These are phyloP conservation scores for Straminergon stramineum DNA, from an alignment of 225 moss, liverwort and hornwort species.

Conservation along the genomic window DNA sequence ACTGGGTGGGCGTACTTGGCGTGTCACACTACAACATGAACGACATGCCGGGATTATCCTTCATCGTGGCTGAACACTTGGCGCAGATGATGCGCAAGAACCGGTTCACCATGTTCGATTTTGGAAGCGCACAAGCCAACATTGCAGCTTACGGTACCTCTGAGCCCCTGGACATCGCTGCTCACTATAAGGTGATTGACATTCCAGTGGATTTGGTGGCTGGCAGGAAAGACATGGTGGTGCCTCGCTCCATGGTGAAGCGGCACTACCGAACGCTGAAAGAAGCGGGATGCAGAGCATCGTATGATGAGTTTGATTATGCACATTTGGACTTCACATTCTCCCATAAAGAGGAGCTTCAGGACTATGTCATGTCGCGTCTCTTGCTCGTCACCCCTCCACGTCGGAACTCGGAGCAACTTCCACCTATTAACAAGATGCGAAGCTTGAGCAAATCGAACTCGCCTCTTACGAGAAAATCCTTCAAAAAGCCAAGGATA, in stretches of 20 bases:
- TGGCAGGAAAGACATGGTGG: constrained; percentile 61
- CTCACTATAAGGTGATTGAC: constrained; percentile 56
- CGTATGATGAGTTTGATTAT: constrained; percentile 84
- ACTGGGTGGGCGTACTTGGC: constrained; percentile 84
- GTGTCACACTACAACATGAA: constrained; percentile 97
- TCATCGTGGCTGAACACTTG: constrained; percentile 56
- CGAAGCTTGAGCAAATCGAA: neutral
- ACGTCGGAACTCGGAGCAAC: neutral
- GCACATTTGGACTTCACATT: constrained; percentile 93
- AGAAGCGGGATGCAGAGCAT: constrained; percentile 39
- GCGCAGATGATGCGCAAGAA: constrained; percentile 70
- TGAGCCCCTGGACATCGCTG: constrained; percentile 63
- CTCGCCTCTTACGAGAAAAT: neutral
- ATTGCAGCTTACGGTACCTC: constrained; percentile 50
- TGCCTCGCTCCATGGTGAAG: constrained; percentile 70
- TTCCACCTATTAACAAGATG: neutral
- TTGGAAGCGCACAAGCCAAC: constrained; percentile 47
- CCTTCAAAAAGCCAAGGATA: constrained; percentile 16
- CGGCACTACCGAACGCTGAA: constrained; percentile 56
- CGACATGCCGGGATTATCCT: constrained; percentile 87
- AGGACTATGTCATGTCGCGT: constrained; percentile 79
- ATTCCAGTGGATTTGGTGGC: constrained; percentile 83
- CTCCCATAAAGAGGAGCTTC: constrained; percentile 66
- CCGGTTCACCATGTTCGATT: constrained; percentile 67
- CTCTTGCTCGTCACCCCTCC: constrained; percentile 46